Conservation (phyloP, 768 basidiomycete genomes). For the Serendipita vermifera region DNA sequence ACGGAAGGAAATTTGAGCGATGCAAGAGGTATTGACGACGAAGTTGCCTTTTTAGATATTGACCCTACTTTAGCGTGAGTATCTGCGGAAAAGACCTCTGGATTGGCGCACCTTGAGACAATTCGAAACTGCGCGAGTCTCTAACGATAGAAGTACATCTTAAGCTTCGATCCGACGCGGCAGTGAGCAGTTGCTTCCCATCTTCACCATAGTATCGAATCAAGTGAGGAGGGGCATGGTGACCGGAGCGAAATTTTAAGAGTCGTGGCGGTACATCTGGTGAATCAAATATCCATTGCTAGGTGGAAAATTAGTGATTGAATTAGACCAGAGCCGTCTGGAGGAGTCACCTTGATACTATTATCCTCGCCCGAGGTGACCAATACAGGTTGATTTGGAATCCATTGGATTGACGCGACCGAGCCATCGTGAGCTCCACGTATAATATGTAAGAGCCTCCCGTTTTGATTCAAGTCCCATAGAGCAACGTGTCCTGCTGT, state of each 20-base stretch:
- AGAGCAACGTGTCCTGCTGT: slow-evolving; percentile 79
- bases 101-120: slow-evolving; percentile 62
- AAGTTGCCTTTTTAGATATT: slow-evolving; percentile 64
- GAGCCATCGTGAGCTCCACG: slow-evolving; percentile 82
- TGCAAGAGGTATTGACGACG: slow-evolving; percentile 61
- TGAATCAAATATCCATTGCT: slow-evolving; percentile 99
- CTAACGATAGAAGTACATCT: slow-evolving; percentile 86
- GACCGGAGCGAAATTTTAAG: slow-evolving; percentile 85
- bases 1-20: slow-evolving; percentile 78
- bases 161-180: slow-evolving; percentile 74
- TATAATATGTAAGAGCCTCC: slow-evolving; percentile 69
- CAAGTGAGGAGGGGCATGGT: slow-evolving; percentile 78
- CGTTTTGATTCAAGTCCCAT: slow-evolving; percentile 82
- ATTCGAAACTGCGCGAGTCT: slow-evolving; percentile 86
- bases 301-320: background rate
- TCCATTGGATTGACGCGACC: slow-evolving; percentile 76
- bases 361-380: slow-evolving; percentile 90
- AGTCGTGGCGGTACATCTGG: slow-evolving; percentile 74
- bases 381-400: slow-evolving; percentile 82
- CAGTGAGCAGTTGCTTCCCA: slow-evolving; percentile 84
- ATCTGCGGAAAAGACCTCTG: background rate
- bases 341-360: slow-evolving; percentile 62
- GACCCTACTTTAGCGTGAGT: slow-evolving; percentile 41
- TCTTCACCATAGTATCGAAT: slow-evolving; percentile 96
- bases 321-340: background rate